Base-by-base conservation (phyloP, 257 asterid genomes). In the Cynanchum wilfordii region DNA sequence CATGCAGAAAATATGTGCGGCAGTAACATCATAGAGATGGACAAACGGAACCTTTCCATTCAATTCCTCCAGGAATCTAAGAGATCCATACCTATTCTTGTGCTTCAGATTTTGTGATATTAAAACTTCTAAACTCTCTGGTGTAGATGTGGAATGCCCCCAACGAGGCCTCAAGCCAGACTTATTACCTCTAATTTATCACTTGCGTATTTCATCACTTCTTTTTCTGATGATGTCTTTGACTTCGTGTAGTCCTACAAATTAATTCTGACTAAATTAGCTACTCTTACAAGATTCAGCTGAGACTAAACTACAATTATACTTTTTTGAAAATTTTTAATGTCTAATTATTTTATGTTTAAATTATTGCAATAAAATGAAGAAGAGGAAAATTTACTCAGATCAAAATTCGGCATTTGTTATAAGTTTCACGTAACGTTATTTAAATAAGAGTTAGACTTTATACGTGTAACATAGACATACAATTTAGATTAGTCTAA, bases 161-260 rank as follows among this genome's bases (percentile, higher is more conserved):
- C 95, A 13, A 88, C 92, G 40, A 88, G 83, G 59, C 89, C 95
- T 55, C 84, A 80, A 3, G 49, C 86, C 2, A 92, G 82, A 74
- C 87, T 84, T 57, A 85, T 89, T 40, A 85, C 95, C 50, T 82
- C 76, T 27, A 89, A 33, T 10, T 85, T 87, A 51, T 70, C 42
- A 1, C 84, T 87, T 17, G 82, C 49, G 71, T 80, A 82, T 20
- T 79, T 81, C 78, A 87, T 64, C 57, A 82, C 82, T 78, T 86
- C 80, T 68, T 82, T 78, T 68, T 92, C 98, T 0, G 86, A 81
- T 54, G 82, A 40, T 62, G 88, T 86, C 78, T 92, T 90, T 3
- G 94, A 90, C 15, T 69, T 38, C 17, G 70, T 52, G 30, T 90
- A 86, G 0, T 75, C 87, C 96, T 91, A 68, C 25, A 68, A 40